Conservation (phyloP, 208 protist genomes). For the Leptomonas pyrrhocoris region DNA sequence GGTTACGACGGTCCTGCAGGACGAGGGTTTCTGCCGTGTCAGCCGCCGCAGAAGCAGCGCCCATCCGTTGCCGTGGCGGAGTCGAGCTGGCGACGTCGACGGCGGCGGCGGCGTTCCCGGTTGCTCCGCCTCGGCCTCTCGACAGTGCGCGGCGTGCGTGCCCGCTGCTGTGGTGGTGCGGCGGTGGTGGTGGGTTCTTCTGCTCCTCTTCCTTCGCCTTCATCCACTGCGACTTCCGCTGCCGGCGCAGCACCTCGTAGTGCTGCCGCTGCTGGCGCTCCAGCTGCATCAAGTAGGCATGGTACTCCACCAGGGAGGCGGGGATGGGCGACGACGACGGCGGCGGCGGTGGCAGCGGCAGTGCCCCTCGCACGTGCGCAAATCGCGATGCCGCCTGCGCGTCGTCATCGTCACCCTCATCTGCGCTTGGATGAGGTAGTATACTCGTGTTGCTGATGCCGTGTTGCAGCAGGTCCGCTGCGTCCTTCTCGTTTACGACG, state of each 20-base stretch:
- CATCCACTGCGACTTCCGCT: constrained; percentile 12
- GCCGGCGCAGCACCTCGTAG: constrained; percentile 41
- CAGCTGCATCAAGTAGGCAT: constrained; percentile 37
- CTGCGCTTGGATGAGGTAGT: not conserved
- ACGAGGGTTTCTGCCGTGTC: not conserved
- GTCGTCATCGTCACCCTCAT: not conserved
- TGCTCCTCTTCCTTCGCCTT: constrained; percentile 1
- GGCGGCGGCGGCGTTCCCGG: no score
- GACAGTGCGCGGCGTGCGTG: not conserved
- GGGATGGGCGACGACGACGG: constrained; percentile 36
- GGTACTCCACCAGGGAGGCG: constrained; percentile 33
- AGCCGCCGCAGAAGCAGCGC: not conserved
- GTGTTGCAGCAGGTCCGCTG: not conserved
- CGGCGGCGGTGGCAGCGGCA: constrained; percentile 18
- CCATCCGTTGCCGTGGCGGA: constrained; percentile 2
- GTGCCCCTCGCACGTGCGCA: no score
- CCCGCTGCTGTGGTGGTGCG: no score
- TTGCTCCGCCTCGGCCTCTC: not conserved
- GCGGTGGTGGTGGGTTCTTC: no score
- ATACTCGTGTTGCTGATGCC: constrained; percentile 13
- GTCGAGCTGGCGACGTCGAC: not conserved
- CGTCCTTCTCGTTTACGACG: no score
- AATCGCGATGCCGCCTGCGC: not conserved
- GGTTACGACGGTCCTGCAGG: constrained; percentile 10
- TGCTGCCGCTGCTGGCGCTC: constrained; percentile 50